A percentile compares a stretch with the other conserved stretches of the same genome.
These are phyloP conservation scores for Pseudogymnoascus pannorum DNA, from an alignment of 2,329 filamentous ascomycete species.

Conservation along the genomic window DNA sequence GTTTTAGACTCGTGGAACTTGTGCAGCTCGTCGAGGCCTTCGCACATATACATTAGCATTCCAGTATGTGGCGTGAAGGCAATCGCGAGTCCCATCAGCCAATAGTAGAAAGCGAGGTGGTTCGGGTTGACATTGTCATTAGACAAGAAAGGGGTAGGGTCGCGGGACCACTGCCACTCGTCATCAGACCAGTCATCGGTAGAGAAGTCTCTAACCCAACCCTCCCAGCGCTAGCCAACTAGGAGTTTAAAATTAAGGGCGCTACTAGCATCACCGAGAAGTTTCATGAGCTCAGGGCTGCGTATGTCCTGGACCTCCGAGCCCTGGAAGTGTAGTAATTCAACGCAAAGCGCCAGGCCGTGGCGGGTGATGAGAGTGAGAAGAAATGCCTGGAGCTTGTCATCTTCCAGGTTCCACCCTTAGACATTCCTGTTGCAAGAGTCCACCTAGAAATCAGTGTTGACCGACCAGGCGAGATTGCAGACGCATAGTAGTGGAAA, in stretches of 20 bases:
- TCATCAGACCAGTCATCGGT: too few species aligned
- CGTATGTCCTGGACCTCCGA: not conserved
- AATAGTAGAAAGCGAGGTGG: not conserved
- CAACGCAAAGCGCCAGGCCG: not conserved
- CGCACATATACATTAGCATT: not conserved
- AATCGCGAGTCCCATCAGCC: not conserved
- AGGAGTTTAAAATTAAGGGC: not conserved
- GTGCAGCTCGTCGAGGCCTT: not conserved
- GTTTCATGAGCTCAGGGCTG: not conserved
- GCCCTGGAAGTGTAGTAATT: not conserved
- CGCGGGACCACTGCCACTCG: too few species aligned
- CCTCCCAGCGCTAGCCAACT: not conserved
- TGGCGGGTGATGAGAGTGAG: not conserved
- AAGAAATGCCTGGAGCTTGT: not conserved
- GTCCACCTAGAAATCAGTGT: too few species aligned
- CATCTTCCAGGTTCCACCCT: not conserved
- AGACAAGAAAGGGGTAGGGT: too few species aligned
- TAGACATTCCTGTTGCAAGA: not conserved
- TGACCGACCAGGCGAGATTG: not conserved
- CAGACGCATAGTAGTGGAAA: not conserved
- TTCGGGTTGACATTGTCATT: not conserved
- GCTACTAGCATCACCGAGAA: not conserved
- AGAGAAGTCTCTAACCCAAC: not conserved
- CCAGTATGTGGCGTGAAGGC: not conserved
- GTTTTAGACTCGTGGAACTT: not conserved